Evolutionary conservation across 768 basidiomycete species (phyloP).

Genomic region (Auriculariales sp.): DNA sequence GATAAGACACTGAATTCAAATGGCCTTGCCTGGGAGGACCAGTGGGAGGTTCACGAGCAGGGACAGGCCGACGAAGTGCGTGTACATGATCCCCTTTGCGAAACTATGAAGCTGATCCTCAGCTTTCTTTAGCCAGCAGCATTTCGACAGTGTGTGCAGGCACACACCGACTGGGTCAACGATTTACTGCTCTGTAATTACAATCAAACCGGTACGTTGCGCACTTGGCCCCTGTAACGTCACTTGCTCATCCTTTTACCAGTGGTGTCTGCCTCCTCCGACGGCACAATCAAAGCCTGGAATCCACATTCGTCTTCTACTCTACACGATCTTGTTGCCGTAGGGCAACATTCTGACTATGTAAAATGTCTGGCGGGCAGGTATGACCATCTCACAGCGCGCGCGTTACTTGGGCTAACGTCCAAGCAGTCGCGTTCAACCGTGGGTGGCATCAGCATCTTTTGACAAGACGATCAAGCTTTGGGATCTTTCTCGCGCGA

Average conservation of each 20-base stretch:
- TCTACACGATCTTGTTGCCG: slow-evolving; percentile 39
- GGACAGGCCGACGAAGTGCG: slow-evolving; percentile 1
- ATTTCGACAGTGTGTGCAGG: slow-evolving; percentile 81
- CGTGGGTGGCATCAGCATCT: slow-evolving; percentile 86
- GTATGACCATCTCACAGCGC: slow-evolving; percentile 20
- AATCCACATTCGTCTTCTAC: slow-evolving; percentile 54
- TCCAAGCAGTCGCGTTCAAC: slow-evolving; percentile 47
- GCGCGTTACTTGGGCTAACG: background rate
- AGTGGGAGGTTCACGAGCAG: slow-evolving; percentile 59
- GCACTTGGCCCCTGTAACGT: background rate
- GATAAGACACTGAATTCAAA: slow-evolving; percentile 7
- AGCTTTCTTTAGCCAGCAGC: slow-evolving; percentile 25
- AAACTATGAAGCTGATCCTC: slow-evolving; percentile 12
- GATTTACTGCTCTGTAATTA: slow-evolving; percentile 84
- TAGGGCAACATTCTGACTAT: slow-evolving; percentile 76
- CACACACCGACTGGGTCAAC: slow-evolving; percentile 93
- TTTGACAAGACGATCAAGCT: slow-evolving; percentile 89
- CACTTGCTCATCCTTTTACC: slow-evolving; percentile 5
- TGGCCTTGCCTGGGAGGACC: slow-evolving; percentile 45
- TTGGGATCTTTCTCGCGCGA: slow-evolving; percentile 63
- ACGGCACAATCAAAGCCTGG: slow-evolving; percentile 91
- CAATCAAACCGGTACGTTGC: slow-evolving; percentile 63
- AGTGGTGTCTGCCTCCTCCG: slow-evolving; percentile 91
- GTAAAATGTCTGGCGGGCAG: slow-evolving; percentile 67
- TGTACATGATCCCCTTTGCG: slow-evolving; percentile 30